phyloP scores from a whole-genome alignment of 257 asterid genomes.

The Solanum sitiens region DNA sequence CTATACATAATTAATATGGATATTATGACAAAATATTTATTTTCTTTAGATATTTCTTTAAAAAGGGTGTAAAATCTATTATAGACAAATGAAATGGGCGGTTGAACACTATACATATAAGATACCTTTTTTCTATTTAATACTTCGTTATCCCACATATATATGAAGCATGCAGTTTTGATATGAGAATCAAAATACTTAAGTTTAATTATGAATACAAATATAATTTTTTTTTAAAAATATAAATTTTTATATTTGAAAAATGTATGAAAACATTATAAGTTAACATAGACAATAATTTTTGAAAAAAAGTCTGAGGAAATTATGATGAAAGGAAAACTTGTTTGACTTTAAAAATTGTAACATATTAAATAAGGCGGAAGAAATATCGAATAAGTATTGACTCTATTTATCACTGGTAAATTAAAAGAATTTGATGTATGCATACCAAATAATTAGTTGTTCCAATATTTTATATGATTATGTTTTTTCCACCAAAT shows the following conservation, averaged over 20 bases:
- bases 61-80: background rate
- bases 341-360: background rate
- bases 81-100: background rate
- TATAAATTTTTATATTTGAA: background rate
- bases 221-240: too few relatives aligned
- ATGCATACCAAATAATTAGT: background rate
- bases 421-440: background rate
- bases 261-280: too few relatives aligned
- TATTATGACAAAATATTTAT: too few relatives aligned
- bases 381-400: too few relatives aligned
- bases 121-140: too few relatives aligned
- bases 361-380: background rate
- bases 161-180: background rate
- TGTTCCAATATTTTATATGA: background rate
- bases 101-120: background rate
- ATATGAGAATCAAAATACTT: background rate
- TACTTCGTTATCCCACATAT: background rate
- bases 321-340: too few relatives aligned
- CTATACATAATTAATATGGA: too few relatives aligned
- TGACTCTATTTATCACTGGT: background rate
- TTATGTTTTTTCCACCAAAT: background rate
- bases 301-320: too few relatives aligned
- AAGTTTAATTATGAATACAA: background rate
- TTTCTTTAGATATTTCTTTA: too few relatives aligned
- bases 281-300: too few relatives aligned